phyloP scores from a whole-genome alignment of 805 yeast species.

The Saccharomyces jurei region DNA sequence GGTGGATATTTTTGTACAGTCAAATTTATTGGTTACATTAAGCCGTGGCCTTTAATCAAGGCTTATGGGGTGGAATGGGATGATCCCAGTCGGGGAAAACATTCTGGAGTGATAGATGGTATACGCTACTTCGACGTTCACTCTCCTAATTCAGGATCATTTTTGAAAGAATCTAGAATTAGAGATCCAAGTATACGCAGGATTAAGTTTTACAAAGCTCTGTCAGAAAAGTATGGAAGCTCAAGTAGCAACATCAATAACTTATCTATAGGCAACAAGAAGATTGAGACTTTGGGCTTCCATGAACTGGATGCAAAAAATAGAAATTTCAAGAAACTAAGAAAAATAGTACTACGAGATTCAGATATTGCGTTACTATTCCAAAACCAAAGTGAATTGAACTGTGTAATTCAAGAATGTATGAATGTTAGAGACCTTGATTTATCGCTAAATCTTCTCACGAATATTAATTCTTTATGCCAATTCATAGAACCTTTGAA shows the following conservation, averaged over 20 bases:
- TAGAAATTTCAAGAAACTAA: slow-evolving; percentile 38
- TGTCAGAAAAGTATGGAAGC: slow-evolving; percentile 41
- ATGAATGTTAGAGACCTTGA: slow-evolving; percentile 37
- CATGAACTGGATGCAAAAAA: slow-evolving; percentile 45
- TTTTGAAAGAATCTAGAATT: slow-evolving; percentile 14
- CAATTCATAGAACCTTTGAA: slow-evolving; percentile 33
- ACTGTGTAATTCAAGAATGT: slow-evolving; percentile 5
- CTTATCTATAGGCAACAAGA: slow-evolving; percentile 47
- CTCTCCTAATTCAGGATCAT: slow-evolving; percentile 16
- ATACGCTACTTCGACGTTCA: slow-evolving; percentile 42
- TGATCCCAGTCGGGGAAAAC: slow-evolving; percentile 55
- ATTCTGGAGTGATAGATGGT: slow-evolving; percentile 55
- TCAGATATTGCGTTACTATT: neutral
- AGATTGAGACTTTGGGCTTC: slow-evolving; percentile 58
- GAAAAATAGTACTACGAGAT: slow-evolving; percentile 39
- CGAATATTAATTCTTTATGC: slow-evolving; percentile 34
- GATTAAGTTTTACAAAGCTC: slow-evolving; percentile 38
- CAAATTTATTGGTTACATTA: slow-evolving; percentile 49
- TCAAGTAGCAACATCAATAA: slow-evolving; percentile 27
- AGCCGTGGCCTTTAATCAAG: slow-evolving; percentile 47
- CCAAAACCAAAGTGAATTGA: neutral
- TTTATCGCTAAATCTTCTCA: slow-evolving; percentile 51
- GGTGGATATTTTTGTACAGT: slow-evolving; percentile 54
- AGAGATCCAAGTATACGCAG: slow-evolving; percentile 29
- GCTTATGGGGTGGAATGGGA: slow-evolving; percentile 91